Evolutionary conservation across 345 rosid genomes (phyloP).

Genomic region (Alliaria petiolata): DNA sequence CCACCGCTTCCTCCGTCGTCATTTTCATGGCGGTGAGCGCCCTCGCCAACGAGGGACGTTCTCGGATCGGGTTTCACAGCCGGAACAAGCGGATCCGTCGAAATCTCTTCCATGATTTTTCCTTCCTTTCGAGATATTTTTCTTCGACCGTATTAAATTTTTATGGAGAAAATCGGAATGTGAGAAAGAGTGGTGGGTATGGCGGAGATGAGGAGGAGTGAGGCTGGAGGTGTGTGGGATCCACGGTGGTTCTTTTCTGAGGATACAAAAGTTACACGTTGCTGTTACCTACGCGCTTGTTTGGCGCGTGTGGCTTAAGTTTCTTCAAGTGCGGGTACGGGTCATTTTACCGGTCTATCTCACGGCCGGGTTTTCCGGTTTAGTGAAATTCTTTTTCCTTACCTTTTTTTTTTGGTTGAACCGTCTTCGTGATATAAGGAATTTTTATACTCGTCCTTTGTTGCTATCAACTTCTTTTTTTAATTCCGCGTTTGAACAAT

Average conservation of each 20-base stretch:
- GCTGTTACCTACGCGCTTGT: constrained; percentile 12
- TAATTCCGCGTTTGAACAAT: too few species aligned
- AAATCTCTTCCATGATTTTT: constrained; percentile 34
- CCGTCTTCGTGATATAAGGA: too few species aligned
- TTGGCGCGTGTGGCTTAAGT: constrained; percentile 23
- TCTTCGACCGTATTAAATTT: not conserved
- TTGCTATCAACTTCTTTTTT: too few species aligned
- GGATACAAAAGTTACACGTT: constrained; percentile 31
- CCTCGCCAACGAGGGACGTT: constrained; percentile 23
- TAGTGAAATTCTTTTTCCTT: too few species aligned
- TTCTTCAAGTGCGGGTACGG: not conserved
- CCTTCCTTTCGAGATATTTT: not conserved
- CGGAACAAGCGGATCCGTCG: constrained; percentile 60
- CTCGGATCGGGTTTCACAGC: constrained; percentile 50
- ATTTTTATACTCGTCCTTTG: too few species aligned
- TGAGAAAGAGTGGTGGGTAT: constrained; percentile 13
- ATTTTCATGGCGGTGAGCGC: constrained; percentile 14
- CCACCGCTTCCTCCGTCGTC: constrained; percentile 23
- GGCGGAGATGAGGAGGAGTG: constrained; percentile 27
- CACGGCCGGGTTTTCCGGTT: not conserved
- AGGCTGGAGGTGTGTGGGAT: constrained; percentile 27
- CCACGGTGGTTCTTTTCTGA: constrained; percentile 38
- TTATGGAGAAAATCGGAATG: constrained; percentile 3
- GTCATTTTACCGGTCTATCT: not conserved
- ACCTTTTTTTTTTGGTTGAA: too few species aligned